Evolutionary conservation across 345 rosid genomes (phyloP).

Genomic region (Salix dunnii): DNA sequence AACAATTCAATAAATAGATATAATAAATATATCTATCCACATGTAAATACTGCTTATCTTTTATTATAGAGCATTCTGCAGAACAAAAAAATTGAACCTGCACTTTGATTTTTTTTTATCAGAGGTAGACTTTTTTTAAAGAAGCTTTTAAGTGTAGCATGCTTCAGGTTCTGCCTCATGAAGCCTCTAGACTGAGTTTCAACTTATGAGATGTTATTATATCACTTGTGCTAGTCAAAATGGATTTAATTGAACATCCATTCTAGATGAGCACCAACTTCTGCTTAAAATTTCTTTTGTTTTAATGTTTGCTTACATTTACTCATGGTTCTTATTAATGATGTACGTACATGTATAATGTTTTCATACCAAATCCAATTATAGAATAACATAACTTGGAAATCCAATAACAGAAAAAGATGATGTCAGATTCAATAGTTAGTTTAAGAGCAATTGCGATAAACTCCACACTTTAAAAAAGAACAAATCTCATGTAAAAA

Average conservation of each 20-base stretch:
- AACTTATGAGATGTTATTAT: too few relatives aligned
- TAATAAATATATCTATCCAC: too few relatives aligned
- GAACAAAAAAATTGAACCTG: too few relatives aligned
- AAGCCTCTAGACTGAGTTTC: too few relatives aligned
- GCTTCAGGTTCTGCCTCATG: too few relatives aligned
- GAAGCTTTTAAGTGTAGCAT: too few relatives aligned
- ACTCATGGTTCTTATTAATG: too few relatives aligned
- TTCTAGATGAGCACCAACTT: background rate
- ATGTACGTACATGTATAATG: background rate
- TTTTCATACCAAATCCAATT: background rate
- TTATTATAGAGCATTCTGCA: too few relatives aligned
- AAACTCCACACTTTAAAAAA: background rate
- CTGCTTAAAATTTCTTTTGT: background rate
- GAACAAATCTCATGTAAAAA: background rate
- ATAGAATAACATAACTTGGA: background rate
- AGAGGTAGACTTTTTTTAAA: too few relatives aligned
- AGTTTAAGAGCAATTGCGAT: background rate
- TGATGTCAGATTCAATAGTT: background rate
- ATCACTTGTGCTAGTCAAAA: background rate
- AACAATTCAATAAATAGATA: too few relatives aligned
- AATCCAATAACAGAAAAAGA: background rate
- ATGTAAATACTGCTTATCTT: too few relatives aligned
- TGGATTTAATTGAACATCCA: background rate
- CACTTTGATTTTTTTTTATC: too few relatives aligned
- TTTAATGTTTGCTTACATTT: background rate